Percentiles rank a stretch among this genome's conserved stretches.
Conservation (phyloP, 345 rosid species). For the Euphorbia lathyris region DNA sequence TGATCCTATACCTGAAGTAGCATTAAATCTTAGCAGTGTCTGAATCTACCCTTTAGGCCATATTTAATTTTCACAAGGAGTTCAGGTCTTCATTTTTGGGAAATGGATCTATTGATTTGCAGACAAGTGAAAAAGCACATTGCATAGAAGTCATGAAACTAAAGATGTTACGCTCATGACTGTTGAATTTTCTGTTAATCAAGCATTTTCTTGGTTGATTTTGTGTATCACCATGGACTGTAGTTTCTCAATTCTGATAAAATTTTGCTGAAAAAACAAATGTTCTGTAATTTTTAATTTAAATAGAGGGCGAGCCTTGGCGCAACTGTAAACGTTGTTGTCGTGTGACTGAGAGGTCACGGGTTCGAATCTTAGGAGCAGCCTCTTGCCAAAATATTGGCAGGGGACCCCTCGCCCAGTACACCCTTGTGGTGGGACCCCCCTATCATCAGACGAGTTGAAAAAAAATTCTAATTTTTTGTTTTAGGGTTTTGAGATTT, state of each 20-base stretch:
- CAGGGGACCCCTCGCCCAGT: too few species aligned
- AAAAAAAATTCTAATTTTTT: too few species aligned
- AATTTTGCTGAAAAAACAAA: neutral
- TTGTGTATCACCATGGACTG: neutral
- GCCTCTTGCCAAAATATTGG: too few species aligned
- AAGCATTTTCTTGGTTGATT: neutral
- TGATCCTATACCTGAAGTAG: neutral
- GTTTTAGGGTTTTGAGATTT: too few species aligned
- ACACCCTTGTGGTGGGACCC: too few species aligned
- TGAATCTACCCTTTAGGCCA: neutral
- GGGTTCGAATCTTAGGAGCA: too few species aligned
- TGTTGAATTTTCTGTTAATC: neutral
- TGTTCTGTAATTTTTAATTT: neutral
- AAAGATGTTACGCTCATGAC: neutral
- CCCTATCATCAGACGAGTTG: too few species aligned
- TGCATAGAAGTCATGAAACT: neutral
- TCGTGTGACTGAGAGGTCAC: too few species aligned
- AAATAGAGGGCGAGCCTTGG: too few species aligned
- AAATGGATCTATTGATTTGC: neutral
- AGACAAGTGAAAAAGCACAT: neutral
- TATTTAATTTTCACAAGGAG: neutral
- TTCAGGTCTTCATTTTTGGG: neutral
- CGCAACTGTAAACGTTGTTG: too few species aligned
- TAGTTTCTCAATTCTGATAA: neutral
- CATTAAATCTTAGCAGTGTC: neutral